Conservation (phyloP, 1,284 basidiomycete genomes). For the Phenoliferia sp. region DNA sequence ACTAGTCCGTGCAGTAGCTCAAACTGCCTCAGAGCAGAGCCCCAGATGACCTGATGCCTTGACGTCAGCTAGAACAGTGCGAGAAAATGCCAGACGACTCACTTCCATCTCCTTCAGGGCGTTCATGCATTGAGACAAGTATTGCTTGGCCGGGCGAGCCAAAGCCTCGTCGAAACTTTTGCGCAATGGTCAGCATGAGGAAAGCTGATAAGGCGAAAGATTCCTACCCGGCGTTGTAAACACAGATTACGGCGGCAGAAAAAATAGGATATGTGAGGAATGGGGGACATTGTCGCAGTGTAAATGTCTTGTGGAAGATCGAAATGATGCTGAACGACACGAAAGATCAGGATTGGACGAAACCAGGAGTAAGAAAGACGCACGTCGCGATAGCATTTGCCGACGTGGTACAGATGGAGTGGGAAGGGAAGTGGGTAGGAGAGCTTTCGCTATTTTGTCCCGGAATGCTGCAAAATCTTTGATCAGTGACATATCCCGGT, state of each 20-base stretch:
- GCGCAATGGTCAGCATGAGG: neutral
- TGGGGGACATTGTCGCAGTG: conserved; percentile 59
- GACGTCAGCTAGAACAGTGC: neutral
- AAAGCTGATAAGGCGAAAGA: no score
- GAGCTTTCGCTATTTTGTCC: conserved; percentile 53
- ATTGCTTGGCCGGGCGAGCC: conserved; percentile 43
- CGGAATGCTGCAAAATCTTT: conserved; percentile 16
- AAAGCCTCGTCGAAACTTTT: conserved; percentile 32
- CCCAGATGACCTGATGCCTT: conserved; percentile 54
- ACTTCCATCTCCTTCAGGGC: conserved; percentile 63
- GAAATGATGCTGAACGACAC: conserved; percentile 49
- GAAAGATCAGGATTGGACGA: neutral
- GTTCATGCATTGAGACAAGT: conserved; percentile 63
- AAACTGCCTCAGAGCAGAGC: conserved; percentile 64
- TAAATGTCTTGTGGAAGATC: conserved; percentile 43
- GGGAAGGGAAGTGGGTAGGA: conserved; percentile 49
- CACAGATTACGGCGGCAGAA: conserved; percentile 75
- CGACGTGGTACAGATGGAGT: conserved; percentile 64
- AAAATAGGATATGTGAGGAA: conserved; percentile 78
- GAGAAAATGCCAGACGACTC: conserved; percentile 20
- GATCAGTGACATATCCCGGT: neutral
- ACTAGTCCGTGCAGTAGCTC: conserved; percentile 60
- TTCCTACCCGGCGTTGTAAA: neutral
- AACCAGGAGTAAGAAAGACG: neutral
- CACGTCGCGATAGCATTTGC: conserved; percentile 69